Percentiles rank a stretch among this genome's conserved stretches.
These are phyloP conservation scores for Botrytis aclada DNA, from an alignment of 2,329 filamentous ascomycete genomes.

Conservation along the genomic window DNA sequence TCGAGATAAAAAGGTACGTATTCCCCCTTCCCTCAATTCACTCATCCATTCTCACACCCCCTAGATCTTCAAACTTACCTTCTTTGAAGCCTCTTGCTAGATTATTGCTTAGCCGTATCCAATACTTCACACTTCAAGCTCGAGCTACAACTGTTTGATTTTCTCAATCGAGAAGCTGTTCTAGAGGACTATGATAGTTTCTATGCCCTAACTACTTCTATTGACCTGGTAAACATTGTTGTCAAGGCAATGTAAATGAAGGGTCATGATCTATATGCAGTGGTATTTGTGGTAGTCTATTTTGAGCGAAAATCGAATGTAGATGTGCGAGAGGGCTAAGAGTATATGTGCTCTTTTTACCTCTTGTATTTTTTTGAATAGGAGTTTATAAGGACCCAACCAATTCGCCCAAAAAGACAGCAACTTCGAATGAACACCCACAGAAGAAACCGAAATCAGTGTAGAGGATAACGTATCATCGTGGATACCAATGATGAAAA, in stretches of 20 bases:
- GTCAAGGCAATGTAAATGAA: background rate
- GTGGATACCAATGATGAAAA: background rate
- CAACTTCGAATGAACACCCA: background rate
- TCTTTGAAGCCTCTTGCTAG: background rate
- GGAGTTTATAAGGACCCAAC: too few relatives aligned
- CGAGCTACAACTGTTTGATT: background rate
- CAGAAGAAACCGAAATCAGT: background rate
- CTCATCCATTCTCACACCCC: background rate
- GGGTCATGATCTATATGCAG: background rate
- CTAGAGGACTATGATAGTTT: background rate
- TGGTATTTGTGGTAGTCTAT: background rate
- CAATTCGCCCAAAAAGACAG: background rate
- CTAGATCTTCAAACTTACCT: background rate
- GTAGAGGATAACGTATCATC: background rate
- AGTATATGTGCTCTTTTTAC: too few relatives aligned
- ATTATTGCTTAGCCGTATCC: too few relatives aligned
- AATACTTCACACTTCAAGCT: background rate
- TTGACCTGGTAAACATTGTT: background rate
- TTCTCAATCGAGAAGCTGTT: background rate
- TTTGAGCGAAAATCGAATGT: too few relatives aligned
- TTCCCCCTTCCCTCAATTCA: background rate
- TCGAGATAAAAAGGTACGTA: background rate
- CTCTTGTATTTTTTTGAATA: too few relatives aligned
- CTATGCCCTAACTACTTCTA: background rate
- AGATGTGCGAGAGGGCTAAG: background rate